Evolutionary conservation across 2,329 filamentous ascomycete species (phyloP).

Genomic region (Didymella glomerata): DNA sequence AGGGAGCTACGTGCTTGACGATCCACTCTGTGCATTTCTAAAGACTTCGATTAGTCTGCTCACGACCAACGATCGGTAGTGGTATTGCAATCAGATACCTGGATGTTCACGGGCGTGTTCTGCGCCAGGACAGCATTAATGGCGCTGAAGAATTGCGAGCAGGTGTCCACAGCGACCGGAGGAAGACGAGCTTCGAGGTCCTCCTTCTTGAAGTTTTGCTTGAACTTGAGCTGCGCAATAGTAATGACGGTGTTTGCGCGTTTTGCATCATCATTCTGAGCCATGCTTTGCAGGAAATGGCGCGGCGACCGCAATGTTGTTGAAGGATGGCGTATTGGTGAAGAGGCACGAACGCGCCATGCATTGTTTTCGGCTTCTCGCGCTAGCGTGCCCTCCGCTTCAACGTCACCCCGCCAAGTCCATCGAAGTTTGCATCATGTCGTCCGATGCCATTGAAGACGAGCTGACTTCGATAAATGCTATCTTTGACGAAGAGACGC

Average conservation of each 20-base stretch:
- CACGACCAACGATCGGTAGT: slow-evolving; percentile 29
- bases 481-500: slow-evolving; percentile 77
- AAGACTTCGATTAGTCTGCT: slow-evolving; percentile 44
- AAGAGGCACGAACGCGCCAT: slow-evolving; percentile 11
- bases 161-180: slow-evolving; percentile 33
- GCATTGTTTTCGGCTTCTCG: slow-evolving; percentile 20
- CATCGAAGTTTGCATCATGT: slow-evolving; percentile 28
- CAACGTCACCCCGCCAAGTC: slow-evolving; percentile 26
- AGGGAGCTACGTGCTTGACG: slow-evolving; percentile 73
- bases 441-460: slow-evolving; percentile 64
- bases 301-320: slow-evolving; percentile 15
- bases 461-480: slow-evolving; percentile 85
- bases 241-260: slow-evolving; percentile 35
- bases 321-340: slow-evolving; percentile 12
- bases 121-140: slow-evolving; percentile 41
- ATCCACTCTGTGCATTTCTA: slow-evolving; percentile 92
- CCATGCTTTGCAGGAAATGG: slow-evolving; percentile 25
- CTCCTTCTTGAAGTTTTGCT: slow-evolving; percentile 37
- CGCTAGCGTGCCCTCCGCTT: slow-evolving; percentile 24
- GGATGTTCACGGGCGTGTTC: slow-evolving; percentile 41
- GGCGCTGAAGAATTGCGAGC: slow-evolving; percentile 35
- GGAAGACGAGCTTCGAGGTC: slow-evolving; percentile 30
- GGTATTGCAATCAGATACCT: slow-evolving; percentile 44
- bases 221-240: slow-evolving; percentile 43
- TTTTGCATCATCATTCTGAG: slow-evolving; percentile 33